These are phyloP conservation scores for Xeromyces bisporus DNA, from an alignment of 495 filamentous ascomycete species.

Conservation along the genomic window DNA sequence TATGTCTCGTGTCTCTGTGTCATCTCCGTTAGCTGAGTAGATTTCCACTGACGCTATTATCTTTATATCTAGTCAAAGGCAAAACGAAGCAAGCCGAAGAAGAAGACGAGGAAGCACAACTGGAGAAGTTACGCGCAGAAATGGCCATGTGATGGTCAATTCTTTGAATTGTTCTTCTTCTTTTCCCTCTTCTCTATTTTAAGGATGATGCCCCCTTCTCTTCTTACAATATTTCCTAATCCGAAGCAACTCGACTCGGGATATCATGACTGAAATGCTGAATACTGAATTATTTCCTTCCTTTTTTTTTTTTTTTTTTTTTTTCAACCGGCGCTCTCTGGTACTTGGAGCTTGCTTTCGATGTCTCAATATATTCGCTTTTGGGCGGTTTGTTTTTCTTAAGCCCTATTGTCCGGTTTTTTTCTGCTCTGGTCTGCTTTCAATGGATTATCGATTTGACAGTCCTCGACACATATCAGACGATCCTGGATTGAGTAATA, in stretches of 20 bases:
- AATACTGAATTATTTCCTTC: constrained; percentile 1
- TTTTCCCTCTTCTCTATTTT: not conserved
- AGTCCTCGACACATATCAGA: no score
- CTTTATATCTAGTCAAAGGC: constrained; percentile 26
- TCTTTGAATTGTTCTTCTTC: constrained; percentile 1
- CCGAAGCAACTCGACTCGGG: constrained; percentile 4
- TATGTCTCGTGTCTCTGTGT: constrained; percentile 28
- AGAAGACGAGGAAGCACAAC: constrained; percentile 92
- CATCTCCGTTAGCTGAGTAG: no score
- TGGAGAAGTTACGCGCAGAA: constrained; percentile 84
- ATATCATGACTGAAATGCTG: constrained; percentile 1
- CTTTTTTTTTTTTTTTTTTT: constrained; percentile 4
- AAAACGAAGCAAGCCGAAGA: constrained; percentile 44
- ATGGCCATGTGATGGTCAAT: constrained; percentile 60
- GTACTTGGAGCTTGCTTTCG: no score
- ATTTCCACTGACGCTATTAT: not conserved
- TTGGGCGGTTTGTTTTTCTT: no score
- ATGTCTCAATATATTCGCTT: no score
- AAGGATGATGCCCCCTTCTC: not conserved
- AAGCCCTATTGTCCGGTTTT: no score
- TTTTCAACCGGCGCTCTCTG: constrained; percentile 3
- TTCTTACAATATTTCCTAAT: constrained; percentile 2
- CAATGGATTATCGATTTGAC: no score
- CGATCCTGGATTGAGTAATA: no score
- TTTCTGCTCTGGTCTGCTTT: no score